These are phyloP conservation scores for Setomelanomma holmii DNA, from an alignment of 2,329 filamentous ascomycete genomes.

Conservation along the genomic window DNA sequence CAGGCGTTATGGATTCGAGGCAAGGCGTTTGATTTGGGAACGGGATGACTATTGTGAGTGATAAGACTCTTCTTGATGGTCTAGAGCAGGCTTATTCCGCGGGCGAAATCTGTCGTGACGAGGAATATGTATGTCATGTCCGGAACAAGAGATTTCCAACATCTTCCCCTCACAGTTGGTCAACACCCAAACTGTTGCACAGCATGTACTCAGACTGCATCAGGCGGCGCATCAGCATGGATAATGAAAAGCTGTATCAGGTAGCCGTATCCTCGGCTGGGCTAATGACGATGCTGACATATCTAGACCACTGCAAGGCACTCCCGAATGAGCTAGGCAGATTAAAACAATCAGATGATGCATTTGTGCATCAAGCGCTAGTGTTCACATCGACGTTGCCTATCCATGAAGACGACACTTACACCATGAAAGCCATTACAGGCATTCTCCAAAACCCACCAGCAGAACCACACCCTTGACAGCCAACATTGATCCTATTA, in stretches of 20 bases:
- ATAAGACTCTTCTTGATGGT: too few relatives aligned
- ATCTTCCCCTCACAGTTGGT: background rate
- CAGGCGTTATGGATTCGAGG: too few relatives aligned
- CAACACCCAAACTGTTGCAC: background rate
- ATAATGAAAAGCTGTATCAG: conserved; percentile 1
- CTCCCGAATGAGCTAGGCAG: background rate
- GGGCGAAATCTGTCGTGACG: too few relatives aligned
- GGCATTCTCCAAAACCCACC: too few relatives aligned
- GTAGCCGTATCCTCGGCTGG: background rate
- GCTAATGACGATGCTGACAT: background rate
- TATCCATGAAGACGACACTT: too few relatives aligned
- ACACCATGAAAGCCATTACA: too few relatives aligned
- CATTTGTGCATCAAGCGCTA: background rate
- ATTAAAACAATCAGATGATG: background rate
- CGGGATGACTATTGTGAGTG: too few relatives aligned
- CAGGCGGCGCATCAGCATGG: background rate
- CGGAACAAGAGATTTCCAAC: background rate
- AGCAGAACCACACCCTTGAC: background rate
- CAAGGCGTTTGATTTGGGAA: too few relatives aligned
- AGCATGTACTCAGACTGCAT: background rate
- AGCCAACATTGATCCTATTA: background rate
- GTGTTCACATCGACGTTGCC: background rate
- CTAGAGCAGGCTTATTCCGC: too few relatives aligned
- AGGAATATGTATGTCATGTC: background rate
- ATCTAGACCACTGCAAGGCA: conserved; percentile 3